A percentile compares a stretch with the other conserved stretches of the same genome.
phyloP scores from a whole-genome alignment of 495 filamentous ascomycete species.

The Hypoxylon cercidicola region DNA sequence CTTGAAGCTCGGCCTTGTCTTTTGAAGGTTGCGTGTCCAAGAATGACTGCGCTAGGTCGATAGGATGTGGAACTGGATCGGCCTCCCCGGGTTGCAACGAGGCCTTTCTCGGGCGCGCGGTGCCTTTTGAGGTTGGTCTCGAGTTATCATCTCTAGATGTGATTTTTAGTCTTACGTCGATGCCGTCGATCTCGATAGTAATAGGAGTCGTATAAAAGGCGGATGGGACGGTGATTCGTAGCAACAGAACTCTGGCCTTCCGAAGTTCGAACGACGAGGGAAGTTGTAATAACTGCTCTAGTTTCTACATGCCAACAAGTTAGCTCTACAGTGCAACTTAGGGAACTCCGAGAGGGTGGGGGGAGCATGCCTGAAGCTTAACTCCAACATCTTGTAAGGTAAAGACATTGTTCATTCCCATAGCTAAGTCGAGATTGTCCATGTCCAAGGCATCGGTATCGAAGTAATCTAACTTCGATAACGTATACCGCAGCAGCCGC shows the following conservation, averaged over 20 bases:
- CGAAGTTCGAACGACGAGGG: conserved; percentile 73
- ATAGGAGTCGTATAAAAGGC: conserved; percentile 85
- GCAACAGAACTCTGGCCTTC: conserved; percentile 73
- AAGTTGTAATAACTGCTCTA: conserved; percentile 76
- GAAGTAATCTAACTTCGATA: conserved; percentile 81
- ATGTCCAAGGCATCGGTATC: conserved; percentile 83
- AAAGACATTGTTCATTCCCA: conserved; percentile 78
- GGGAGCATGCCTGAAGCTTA: conserved; percentile 69
- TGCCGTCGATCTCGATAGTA: conserved; percentile 77
- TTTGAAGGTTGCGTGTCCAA: conserved; percentile 79
- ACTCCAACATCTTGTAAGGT: conserved; percentile 86
- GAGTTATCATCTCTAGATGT: conserved; percentile 46
- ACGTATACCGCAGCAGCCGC: conserved; percentile 79
- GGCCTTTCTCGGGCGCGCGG: conserved; percentile 44
- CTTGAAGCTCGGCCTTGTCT: conserved; percentile 79
- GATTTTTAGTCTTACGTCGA: conserved; percentile 71
- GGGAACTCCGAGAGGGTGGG: too few relatives aligned
- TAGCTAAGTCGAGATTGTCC: conserved; percentile 79
- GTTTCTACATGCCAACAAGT: conserved; percentile 65
- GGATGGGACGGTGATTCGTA: conserved; percentile 81
- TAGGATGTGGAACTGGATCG: conserved; percentile 76
- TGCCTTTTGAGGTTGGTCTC: conserved; percentile 31
- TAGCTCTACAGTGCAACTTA: conserved; percentile 16
- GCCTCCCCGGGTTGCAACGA: conserved; percentile 32
- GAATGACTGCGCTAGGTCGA: conserved; percentile 88